These are phyloP conservation scores for Euptelea pleiosperma DNA, from an alignment of 164 flowering plant species.

Conservation along the genomic window DNA sequence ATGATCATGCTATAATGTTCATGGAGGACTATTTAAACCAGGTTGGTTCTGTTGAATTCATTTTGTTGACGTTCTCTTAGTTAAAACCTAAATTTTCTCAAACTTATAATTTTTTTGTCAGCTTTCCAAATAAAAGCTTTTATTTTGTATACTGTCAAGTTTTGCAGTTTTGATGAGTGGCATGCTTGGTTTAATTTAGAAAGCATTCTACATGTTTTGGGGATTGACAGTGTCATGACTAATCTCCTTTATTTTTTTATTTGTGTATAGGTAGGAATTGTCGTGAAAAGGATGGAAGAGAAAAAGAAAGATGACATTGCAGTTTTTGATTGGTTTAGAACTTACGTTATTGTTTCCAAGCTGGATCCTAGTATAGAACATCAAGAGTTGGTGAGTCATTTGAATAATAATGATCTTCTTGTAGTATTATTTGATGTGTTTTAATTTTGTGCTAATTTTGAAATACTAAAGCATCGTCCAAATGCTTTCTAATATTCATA, in stretches of 20 bases:
- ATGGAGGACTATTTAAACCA: constrained; percentile 77
- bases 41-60: constrained; percentile 33
- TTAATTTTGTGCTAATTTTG: not conserved
- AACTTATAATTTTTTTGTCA: not conserved
- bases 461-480: too few relatives aligned
- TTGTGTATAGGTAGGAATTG: constrained; percentile 50
- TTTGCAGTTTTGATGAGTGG: not conserved
- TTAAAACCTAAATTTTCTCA: not conserved
- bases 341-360: constrained; percentile 59
- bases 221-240: constrained; percentile 1
- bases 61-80: not conserved
- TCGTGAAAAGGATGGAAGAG: constrained; percentile 52
- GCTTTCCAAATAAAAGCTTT: not conserved
- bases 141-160: not conserved
- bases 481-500: not conserved
- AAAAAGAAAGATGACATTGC: constrained; percentile 42
- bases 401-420: not conserved
- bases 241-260: not conserved
- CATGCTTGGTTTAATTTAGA: not conserved
- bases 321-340: constrained; percentile 82
- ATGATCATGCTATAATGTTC: constrained; percentile 93
- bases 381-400: constrained; percentile 77
- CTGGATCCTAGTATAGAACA: constrained; percentile 76
- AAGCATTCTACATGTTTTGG: not conserved
- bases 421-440: not conserved